A percentile compares a stretch with the other conserved stretches of the same genome.
phyloP scores from a whole-genome alignment of 768 basidiomycete species.

The Candolleomyces aberdarensis region DNA sequence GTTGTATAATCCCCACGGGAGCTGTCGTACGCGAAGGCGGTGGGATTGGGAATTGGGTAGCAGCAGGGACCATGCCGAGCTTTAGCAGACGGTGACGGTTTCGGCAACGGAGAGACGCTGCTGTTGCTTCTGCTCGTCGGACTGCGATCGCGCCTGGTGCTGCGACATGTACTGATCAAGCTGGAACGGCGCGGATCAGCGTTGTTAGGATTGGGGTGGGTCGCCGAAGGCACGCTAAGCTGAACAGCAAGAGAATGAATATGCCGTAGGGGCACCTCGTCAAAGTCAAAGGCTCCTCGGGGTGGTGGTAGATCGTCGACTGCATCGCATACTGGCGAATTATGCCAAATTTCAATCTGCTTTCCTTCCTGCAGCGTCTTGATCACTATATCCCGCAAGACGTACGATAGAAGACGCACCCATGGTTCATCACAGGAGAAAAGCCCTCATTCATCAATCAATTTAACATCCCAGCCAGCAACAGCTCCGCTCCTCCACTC shows the following conservation, averaged over 20 bases:
- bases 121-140: slow-evolving; percentile 23
- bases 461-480: slow-evolving; percentile 44
- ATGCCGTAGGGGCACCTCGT: background rate
- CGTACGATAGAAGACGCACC: background rate
- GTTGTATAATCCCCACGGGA: slow-evolving; percentile 13
- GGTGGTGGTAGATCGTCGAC: background rate
- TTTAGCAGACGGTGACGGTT: too few relatives aligned
- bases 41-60: too few relatives aligned
- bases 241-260: background rate
- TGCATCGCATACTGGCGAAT: too few relatives aligned
- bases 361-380: background rate
- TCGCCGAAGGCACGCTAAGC: background rate
- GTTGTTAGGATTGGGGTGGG: slow-evolving; percentile 9
- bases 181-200: slow-evolving; percentile 11
- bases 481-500: slow-evolving; percentile 72
- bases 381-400: too few relatives aligned
- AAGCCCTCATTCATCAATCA: slow-evolving; percentile 55
- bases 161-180: too few relatives aligned
- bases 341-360: too few relatives aligned
- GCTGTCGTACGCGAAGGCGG: too few relatives aligned
- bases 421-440: background rate
- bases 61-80: too few relatives aligned
- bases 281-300: too few relatives aligned
- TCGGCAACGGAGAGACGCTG: too few relatives aligned
- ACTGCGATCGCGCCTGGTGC: too few relatives aligned